These are phyloP conservation scores for Trichoderma virens DNA, from an alignment of 495 filamentous ascomycete species.

Conservation along the genomic window DNA sequence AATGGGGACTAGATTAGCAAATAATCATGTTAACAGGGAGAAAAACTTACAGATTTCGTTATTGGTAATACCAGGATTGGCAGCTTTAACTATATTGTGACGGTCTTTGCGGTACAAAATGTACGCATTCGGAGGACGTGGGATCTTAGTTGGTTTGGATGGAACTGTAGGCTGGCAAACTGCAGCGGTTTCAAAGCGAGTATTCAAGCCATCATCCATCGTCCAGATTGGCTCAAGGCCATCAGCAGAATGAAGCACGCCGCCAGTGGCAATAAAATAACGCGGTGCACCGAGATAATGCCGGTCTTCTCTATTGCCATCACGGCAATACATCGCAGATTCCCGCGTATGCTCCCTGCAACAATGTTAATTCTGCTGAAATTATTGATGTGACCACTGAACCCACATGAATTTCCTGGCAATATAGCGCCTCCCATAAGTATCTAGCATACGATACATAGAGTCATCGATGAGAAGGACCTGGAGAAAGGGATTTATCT, in stretches of 20 bases:
- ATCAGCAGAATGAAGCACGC: not conserved
- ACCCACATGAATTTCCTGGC: constrained; percentile 1
- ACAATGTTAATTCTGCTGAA: not conserved
- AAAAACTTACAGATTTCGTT: not conserved
- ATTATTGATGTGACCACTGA: not conserved
- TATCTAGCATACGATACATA: not conserved
- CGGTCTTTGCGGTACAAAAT: constrained; percentile 1
- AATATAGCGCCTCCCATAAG: not conserved
- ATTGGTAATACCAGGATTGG: not conserved
- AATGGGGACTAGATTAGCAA: not conserved
- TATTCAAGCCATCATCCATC: not conserved
- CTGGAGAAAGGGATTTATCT: not conserved
- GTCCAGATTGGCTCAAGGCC: not conserved
- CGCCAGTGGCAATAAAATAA: not conserved
- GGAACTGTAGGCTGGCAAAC: not conserved
- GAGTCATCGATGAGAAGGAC: not conserved
- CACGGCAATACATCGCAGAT: not conserved
- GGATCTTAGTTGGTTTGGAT: not conserved
- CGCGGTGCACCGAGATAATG: not conserved
- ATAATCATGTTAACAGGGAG: not conserved
- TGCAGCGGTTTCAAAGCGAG: not conserved
- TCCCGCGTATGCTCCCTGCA: not conserved
- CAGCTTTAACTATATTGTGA: not conserved
- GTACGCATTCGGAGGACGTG: not conserved
- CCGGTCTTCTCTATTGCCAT: not conserved